These are phyloP conservation scores for Fusarium sp. DNA, from an alignment of 2,329 filamentous ascomycete genomes.

Conservation along the genomic window DNA sequence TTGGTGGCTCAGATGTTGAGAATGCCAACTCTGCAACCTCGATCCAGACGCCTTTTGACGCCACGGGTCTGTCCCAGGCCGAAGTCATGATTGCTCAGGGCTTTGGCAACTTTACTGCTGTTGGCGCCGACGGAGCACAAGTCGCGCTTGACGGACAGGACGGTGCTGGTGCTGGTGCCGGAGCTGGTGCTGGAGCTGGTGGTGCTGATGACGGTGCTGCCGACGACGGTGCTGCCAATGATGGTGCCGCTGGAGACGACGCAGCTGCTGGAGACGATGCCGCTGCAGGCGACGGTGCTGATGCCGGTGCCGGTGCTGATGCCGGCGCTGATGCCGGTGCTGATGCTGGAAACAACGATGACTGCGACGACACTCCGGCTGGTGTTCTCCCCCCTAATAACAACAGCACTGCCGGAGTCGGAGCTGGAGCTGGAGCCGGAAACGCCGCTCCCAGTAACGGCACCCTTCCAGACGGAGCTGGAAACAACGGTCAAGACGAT, in stretches of 20 bases:
- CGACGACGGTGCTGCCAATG: not conserved
- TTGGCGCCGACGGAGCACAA: constrained; percentile 48
- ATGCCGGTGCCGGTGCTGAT: constrained; percentile 45
- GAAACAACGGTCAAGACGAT: not conserved
- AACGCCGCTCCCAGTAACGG: not conserved
- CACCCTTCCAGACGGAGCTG: not conserved
- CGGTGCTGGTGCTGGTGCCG: constrained; percentile 30
- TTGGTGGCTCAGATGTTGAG: constrained; percentile 66
- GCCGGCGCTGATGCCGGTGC: constrained; percentile 43
- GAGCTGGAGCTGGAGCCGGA: not conserved
- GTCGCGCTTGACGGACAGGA: constrained; percentile 51
- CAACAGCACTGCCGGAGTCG: not conserved
- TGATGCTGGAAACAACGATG: constrained; percentile 32
- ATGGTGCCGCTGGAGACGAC: not conserved
- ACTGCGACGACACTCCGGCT: constrained; percentile 7
- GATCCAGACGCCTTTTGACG: constrained; percentile 65
- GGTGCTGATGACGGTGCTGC: not conserved
- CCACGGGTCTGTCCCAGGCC: constrained; percentile 73
- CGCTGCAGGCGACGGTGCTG: not conserved
- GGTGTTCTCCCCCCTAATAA: constrained; percentile 4
- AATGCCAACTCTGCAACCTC: constrained; percentile 71
- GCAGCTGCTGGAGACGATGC: not conserved
- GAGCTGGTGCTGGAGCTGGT: not conserved
- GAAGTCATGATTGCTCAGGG: constrained; percentile 72
- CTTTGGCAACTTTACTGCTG: constrained; percentile 70